These are phyloP conservation scores for Pharnaceum exiguum DNA, from an alignment of 148 eudicot genomes.

Conservation along the genomic window DNA sequence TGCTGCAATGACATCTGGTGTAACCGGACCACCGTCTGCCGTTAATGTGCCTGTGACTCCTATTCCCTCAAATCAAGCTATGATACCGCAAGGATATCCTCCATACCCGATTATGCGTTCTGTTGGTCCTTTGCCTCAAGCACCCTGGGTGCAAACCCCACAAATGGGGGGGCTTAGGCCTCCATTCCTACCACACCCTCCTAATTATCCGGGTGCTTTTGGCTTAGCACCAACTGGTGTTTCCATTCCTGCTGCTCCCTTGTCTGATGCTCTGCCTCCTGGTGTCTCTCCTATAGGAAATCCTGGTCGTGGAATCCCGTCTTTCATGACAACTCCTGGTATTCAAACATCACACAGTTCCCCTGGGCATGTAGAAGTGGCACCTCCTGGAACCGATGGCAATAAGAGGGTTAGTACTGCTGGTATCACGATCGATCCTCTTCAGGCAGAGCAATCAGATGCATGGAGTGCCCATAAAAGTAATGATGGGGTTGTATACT, in stretches of 20 bases:
- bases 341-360: conserved; percentile 26
- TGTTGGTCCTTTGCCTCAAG: conserved; percentile 45
- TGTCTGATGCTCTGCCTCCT: conserved; percentile 72
- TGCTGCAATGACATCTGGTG: conserved; percentile 28
- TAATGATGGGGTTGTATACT: conserved; percentile 79
- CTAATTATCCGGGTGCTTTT: conserved; percentile 55
- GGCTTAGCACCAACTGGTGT: conserved; percentile 49
- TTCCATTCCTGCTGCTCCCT: conserved; percentile 55
- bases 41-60: conserved; percentile 21
- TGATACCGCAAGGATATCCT: conserved; percentile 51
- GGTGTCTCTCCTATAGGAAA: conserved; percentile 65
- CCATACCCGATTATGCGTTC: conserved; percentile 44
- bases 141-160: conserved; percentile 66
- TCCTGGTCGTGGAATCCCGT: conserved; percentile 24
- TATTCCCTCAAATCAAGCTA: conserved; percentile 29
- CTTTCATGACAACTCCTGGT: conserved; percentile 28
- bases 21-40: conserved; percentile 40
- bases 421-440: conserved; percentile 27
- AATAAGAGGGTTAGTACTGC: conserved; percentile 31
- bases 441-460: conserved; percentile 39
- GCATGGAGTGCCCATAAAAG: conserved; percentile 95
- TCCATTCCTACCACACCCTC: conserved; percentile 53
- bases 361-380: conserved; percentile 48
- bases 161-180: conserved; percentile 53
- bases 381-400: conserved; percentile 66